Percentiles rank a stretch among this genome's conserved stretches.
phyloP scores from a whole-genome alignment of 2,329 filamentous ascomycete genomes.

The Tothia fuscella region DNA sequence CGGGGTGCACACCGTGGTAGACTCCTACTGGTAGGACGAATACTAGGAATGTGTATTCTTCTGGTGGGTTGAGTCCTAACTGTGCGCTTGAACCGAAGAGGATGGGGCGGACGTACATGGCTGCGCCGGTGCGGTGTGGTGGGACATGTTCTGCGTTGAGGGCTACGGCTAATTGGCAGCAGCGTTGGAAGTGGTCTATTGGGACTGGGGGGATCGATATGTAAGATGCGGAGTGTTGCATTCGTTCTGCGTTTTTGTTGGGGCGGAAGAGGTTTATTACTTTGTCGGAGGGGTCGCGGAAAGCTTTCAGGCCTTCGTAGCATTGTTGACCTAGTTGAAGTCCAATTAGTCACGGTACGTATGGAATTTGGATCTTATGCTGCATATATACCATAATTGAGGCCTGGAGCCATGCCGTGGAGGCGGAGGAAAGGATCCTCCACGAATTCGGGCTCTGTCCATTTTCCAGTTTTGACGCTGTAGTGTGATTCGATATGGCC shows the following conservation, averaged over 20 bases:
- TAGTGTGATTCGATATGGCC: constrained; percentile 87
- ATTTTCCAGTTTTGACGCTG: constrained; percentile 59
- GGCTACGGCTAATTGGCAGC: constrained; percentile 68
- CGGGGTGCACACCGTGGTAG: constrained; percentile 81
- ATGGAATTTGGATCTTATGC: too few relatives aligned
- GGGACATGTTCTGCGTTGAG: constrained; percentile 87
- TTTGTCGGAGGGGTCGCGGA: constrained; percentile 59
- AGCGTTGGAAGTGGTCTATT: constrained; percentile 60
- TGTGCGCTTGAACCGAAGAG: constrained; percentile 82
- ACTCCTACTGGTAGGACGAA: constrained; percentile 87
- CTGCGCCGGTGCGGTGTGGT: constrained; percentile 75
- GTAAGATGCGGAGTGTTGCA: constrained; percentile 74
- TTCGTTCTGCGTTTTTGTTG: constrained; percentile 67
- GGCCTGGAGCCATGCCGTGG: constrained; percentile 86
- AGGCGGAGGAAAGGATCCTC: constrained; percentile 73
- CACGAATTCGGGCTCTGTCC: constrained; percentile 69
- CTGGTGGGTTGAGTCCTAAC: constrained; percentile 72
- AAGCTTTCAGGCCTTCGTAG: constrained; percentile 97
- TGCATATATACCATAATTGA: constrained; percentile 60
- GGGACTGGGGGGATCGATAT: constrained; percentile 77
- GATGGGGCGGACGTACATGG: constrained; percentile 85
- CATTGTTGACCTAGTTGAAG: constrained; percentile 63
- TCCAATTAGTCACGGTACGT: background rate
- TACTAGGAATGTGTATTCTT: constrained; percentile 85
- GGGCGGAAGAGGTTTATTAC: constrained; percentile 81